A percentile compares a stretch with the other conserved stretches of the same genome.
These are phyloP conservation scores for Solanum hybrid DNA, from an alignment of 305 asterid species.

Conservation along the genomic window DNA sequence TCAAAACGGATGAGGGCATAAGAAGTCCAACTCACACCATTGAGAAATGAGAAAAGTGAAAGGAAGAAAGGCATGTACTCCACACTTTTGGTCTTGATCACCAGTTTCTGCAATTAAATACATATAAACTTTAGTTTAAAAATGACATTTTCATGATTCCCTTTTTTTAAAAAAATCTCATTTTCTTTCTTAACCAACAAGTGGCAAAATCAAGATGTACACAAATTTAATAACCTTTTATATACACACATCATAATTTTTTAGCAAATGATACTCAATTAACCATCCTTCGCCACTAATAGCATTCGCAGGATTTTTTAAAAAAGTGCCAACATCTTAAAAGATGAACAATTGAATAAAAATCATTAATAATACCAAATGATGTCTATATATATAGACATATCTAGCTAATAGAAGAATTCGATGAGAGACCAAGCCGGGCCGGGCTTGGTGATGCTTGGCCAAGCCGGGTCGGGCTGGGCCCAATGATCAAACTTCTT, in stretches of 20 bases:
- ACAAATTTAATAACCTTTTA: not conserved
- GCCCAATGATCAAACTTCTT: not conserved
- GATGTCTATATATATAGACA: too few species aligned
- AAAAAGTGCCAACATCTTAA: not conserved
- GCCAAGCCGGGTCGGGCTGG: not conserved
- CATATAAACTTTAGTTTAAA: conserved; percentile 6
- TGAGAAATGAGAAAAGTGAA: conserved; percentile 44
- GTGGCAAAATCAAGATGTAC: not conserved
- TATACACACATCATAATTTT: not conserved
- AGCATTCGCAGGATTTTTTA: accelerated
- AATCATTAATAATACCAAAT: not conserved
- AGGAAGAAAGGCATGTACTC: conserved; percentile 64
- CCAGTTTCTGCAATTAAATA: conserved; percentile 40
- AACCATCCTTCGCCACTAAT: not conserved
- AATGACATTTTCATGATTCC: not conserved
- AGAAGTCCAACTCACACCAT: conserved; percentile 50
- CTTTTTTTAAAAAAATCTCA: too few species aligned
- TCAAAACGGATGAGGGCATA: conserved; percentile 60
- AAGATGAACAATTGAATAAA: too few species aligned
- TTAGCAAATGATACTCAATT: not conserved
- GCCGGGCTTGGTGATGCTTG: not conserved
- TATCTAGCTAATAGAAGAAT: too few species aligned
- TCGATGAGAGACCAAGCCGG: not conserved
- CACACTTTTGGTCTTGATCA: conserved; percentile 54
- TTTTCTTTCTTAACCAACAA: not conserved